Percentiles rank a stretch among this genome's conserved stretches.
phyloP scores from a whole-genome alignment of 305 asterid species.

The Fraxinus dipetala region DNA sequence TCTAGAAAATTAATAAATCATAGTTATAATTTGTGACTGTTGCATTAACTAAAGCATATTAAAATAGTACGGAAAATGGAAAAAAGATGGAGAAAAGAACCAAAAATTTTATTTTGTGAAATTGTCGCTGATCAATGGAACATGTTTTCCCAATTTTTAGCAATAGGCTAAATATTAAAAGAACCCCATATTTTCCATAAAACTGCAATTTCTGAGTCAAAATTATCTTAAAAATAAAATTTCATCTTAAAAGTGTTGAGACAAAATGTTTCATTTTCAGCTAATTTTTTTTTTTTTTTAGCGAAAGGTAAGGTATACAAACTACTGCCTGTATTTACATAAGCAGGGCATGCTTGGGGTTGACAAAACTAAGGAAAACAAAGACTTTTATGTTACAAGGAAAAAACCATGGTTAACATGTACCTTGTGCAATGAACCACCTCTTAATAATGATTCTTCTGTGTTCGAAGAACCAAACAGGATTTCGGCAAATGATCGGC shows the following conservation, averaged over 20 bases:
- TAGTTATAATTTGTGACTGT: conserved; percentile 3
- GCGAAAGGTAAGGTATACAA: background rate
- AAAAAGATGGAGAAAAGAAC: conserved; percentile 3
- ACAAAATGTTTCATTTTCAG: conserved; percentile 2
- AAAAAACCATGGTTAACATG: conserved; percentile 19
- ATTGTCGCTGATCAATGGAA: background rate
- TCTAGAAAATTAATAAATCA: conserved; percentile 43
- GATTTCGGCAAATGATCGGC: conserved; percentile 81
- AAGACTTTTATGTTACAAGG: conserved; percentile 4
- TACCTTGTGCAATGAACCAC: conserved; percentile 89
- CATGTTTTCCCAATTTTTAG: background rate
- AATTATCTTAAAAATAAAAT: conserved; percentile 6
- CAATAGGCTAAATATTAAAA: background rate
- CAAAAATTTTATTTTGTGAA: background rate
- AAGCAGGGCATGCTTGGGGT: conserved; percentile 6
- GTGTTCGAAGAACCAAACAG: conserved; percentile 67
- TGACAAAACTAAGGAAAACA: background rate
- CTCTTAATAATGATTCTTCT: conserved; percentile 58
- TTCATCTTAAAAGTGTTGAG: conserved; percentile 10
- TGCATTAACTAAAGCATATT: conserved; percentile 19
- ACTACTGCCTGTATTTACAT: background rate
- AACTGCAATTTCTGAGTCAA: conserved; percentile 3
- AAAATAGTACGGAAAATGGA: conserved; percentile 20
- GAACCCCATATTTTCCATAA: background rate
- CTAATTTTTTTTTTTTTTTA: background rate